Base-by-base conservation (phyloP, 1,284 basidiomycete genomes). In the Rugosomyces carneus region DNA sequence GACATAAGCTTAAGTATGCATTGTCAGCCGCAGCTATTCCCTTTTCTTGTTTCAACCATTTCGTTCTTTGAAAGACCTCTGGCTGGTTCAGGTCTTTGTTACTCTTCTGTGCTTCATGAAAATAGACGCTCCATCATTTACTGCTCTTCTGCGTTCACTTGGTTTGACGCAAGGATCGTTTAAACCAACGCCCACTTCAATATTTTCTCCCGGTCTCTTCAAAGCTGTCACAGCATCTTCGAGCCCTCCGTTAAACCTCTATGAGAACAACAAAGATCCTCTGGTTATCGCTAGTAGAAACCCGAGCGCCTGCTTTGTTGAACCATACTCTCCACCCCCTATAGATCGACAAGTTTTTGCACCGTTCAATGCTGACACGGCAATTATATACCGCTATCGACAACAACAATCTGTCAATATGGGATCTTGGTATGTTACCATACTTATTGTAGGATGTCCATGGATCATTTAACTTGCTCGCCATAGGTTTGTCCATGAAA, bases 401-500 rank as follows among this genome's bases (percentile, higher is more conserved):
- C 76, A 78, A 52, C 81, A 84, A 54, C 74, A 76, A 49, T 71
- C 73, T 4, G 82, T 86, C 11, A 86, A 86, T 57, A 60, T 85
- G 2, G 83, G 83, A 3, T 80, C 78, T 3, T 83, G 76, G 52
- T 72, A 71, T 2, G 81, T 84, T n/a, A 83, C n/a, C n/a, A n/a
- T n/a, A n/a, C n/a, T n/a, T n/a, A n/a, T n/a, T n/a, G n/a, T n/a
- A n/a, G n/a, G n/a, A n/a, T n/a, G n/a, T n/a, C n/a, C n/a, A n/a
- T n/a, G n/a, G n/a, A n/a, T n/a, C n/a, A n/a, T n/a, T n/a, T n/a
- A n/a, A 34, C 34, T 19, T 20, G 15, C 11, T 16, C 36, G n/a
- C 41, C 18, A 11, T 48, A 84, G 84, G 84, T 87, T 89, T 56
- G 84, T 88, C 0, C 78, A 82, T 46, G 87, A 90, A 60, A 66